A percentile compares a stretch with the other conserved stretches of the same genome.
Evolutionary conservation across 2,329 filamentous ascomycete genomes (phyloP).

Genomic region (Clarireedia sp.): DNA sequence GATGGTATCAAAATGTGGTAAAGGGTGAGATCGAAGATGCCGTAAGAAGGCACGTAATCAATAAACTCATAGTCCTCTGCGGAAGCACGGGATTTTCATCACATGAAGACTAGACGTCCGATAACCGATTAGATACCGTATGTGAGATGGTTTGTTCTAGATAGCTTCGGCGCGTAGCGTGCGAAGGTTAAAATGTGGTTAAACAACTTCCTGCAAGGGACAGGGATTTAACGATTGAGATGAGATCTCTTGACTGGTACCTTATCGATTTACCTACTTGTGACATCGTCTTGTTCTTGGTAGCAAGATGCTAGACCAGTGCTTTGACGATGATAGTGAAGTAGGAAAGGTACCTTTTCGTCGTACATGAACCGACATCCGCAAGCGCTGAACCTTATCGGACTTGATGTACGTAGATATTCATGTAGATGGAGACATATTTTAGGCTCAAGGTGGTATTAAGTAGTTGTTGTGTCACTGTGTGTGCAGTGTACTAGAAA

Average conservation of each 20-base stretch:
- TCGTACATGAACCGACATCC: neutral
- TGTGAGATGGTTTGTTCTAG: neutral
- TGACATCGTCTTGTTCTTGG: no score
- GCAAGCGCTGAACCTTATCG: neutral
- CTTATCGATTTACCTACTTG: no score
- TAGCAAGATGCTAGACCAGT: no score
- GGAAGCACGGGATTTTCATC: neutral
- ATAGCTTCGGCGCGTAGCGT: constrained; percentile 7
- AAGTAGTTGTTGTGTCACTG: no score
- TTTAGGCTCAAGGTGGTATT: no score
- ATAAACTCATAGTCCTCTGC: neutral
- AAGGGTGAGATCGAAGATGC: neutral
- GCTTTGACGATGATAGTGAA: neutral
- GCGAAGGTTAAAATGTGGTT: neutral
- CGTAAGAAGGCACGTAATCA: neutral
- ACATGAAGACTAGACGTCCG: neutral
- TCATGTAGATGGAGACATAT: neutral
- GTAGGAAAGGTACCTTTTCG: neutral
- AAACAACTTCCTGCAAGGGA: neutral
- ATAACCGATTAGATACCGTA: neutral
- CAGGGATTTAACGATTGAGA: neutral
- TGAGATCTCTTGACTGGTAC: constrained; percentile 1
- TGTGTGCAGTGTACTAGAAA: neutral
- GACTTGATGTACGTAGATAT: neutral
- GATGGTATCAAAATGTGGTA: no score